phyloP scores from a whole-genome alignment of 169 alveolate species.

The Eimeria sp. region DNA sequence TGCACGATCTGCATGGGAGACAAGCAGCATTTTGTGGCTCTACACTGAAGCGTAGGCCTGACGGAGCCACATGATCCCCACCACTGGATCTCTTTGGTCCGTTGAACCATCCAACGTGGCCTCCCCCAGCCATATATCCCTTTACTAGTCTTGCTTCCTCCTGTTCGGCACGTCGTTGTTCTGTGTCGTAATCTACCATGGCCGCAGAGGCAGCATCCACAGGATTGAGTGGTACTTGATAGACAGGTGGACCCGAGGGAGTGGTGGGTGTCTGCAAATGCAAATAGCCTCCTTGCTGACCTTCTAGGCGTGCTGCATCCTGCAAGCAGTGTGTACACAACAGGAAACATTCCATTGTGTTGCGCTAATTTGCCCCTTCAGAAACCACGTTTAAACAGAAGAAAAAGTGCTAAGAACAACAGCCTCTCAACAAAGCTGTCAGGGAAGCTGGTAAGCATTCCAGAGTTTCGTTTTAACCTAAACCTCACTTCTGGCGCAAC shows the following conservation, averaged over 20 bases:
- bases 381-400: neutral
- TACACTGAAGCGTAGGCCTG: constrained; percentile 33
- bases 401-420: neutral
- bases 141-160: constrained; percentile 58
- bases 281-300: constrained; percentile 65
- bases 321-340: neutral
- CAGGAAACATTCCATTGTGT: neutral
- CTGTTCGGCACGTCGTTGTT: constrained; percentile 57
- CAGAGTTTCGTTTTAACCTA: neutral
- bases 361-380: neutral
- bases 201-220: constrained; percentile 70
- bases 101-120: constrained; percentile 38
- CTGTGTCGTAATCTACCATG: constrained; percentile 47
- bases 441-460: neutral
- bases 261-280: constrained; percentile 59
- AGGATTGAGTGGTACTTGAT: constrained; percentile 61
- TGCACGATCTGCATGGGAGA: constrained; percentile 18
- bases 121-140: constrained; percentile 69
- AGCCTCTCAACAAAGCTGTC: neutral
- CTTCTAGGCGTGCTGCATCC: constrained; percentile 61
- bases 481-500: constrained; percentile 56
- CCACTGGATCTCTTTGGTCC: neutral
- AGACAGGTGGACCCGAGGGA: constrained; percentile 66
- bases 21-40: constrained; percentile 35
- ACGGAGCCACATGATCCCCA: constrained; percentile 1